Percentiles rank a stretch among this genome's conserved stretches.
Evolutionary conservation across 2,329 filamentous ascomycete genomes (phyloP).

Genomic region (Cercospora sp.): DNA sequence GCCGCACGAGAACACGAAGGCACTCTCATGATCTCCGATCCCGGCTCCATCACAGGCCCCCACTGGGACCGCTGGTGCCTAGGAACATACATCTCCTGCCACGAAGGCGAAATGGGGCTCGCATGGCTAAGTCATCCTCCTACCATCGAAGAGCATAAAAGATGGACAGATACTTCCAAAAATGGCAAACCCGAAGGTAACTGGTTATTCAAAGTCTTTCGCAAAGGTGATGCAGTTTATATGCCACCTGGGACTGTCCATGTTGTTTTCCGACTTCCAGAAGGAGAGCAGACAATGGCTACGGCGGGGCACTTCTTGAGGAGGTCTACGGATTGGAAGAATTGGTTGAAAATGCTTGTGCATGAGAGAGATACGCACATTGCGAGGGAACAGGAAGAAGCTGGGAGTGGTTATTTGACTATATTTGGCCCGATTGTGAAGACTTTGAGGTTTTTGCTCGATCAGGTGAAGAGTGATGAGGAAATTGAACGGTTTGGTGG

Average conservation of each 20-base stretch:
- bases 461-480: not conserved
- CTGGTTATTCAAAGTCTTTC: not conserved
- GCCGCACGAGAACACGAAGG: not conserved
- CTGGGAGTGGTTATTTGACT: not conserved
- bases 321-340: not conserved
- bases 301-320: not conserved
- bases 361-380: not conserved
- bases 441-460: not conserved
- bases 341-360: not conserved
- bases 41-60: not conserved
- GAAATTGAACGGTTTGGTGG: not conserved
- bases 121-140: not conserved
- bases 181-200: not conserved
- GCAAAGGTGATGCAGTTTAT: not conserved
- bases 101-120: not conserved
- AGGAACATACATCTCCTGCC: not conserved
- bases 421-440: not conserved
- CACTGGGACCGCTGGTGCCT: not conserved
- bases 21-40: not conserved
- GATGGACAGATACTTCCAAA: not conserved
- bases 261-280: not conserved
- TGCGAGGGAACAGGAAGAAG: not conserved
- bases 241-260: not conserved
- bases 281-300: not conserved
- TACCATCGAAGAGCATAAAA: not conserved